A percentile compares a stretch with the other conserved stretches of the same genome.
These are phyloP conservation scores for Scheffersomyces segobiensis DNA, from an alignment of 1,139 yeast species.

Conservation along the genomic window DNA sequence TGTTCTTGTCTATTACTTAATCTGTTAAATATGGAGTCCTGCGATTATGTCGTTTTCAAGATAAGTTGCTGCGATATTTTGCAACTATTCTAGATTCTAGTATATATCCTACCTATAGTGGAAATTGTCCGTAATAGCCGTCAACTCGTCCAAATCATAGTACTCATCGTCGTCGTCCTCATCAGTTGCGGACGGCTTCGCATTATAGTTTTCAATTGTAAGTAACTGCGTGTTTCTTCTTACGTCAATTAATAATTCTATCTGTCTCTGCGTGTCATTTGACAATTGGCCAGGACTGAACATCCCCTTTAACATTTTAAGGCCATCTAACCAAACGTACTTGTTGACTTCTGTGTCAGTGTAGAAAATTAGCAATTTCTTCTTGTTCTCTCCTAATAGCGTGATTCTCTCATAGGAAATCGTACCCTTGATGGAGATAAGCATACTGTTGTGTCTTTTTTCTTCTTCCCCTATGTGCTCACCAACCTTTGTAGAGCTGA, in stretches of 20 bases:
- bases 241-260: slow-evolving; percentile 56
- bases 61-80: neutral
- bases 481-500: slow-evolving; percentile 46
- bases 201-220: slow-evolving; percentile 41
- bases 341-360: slow-evolving; percentile 73
- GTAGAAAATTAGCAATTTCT: slow-evolving; percentile 55
- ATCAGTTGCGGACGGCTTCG: slow-evolving; percentile 13
- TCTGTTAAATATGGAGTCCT: neutral
- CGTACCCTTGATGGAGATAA: slow-evolving; percentile 54
- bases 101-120: slow-evolving; percentile 32
- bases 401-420: slow-evolving; percentile 58
- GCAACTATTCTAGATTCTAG: neutral
- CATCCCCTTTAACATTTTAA: slow-evolving; percentile 56
- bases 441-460: slow-evolving; percentile 33
- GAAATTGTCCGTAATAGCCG: slow-evolving; percentile 38
- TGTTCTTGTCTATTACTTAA: neutral
- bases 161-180: slow-evolving; percentile 41
- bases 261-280: slow-evolving; percentile 58
- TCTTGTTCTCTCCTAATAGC: slow-evolving; percentile 42
- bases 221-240: slow-evolving; percentile 68
- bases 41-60: neutral
- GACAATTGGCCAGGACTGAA: slow-evolving; percentile 45
- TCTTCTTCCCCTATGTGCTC: slow-evolving; percentile 43
- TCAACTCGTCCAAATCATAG: slow-evolving; percentile 46
- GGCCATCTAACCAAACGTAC: slow-evolving; percentile 79